Percentiles rank a stretch among this genome's conserved stretches.
These are phyloP conservation scores for Cucumis hystrix DNA, from an alignment of 306 rosid genomes.

Conservation along the genomic window DNA sequence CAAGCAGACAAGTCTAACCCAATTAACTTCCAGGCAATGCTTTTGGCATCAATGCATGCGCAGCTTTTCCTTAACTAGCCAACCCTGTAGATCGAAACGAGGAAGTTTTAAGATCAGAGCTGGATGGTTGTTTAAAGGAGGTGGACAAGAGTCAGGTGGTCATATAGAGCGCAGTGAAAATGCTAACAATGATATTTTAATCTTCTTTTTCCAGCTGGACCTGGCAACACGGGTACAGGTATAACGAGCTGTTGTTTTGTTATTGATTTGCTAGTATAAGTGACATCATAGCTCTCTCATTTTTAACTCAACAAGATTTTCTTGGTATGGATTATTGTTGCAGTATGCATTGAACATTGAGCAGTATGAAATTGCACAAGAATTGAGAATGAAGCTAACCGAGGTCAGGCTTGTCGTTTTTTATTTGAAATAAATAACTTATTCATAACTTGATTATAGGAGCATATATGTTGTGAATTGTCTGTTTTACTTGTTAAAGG, in stretches of 20 bases:
- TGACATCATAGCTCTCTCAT: not conserved
- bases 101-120: slow-evolving; percentile 39
- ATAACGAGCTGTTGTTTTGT: not conserved
- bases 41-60: slow-evolving; percentile 26
- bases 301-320: not conserved
- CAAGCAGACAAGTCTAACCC: slow-evolving; percentile 28
- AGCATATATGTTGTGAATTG: not conserved
- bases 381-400: slow-evolving; percentile 71
- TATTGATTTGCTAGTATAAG: not conserved
- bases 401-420: slow-evolving; percentile 45
- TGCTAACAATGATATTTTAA: slow-evolving; percentile 74
- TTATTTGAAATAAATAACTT: not conserved
- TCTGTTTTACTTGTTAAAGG: slow-evolving; percentile 21
- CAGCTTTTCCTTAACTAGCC: slow-evolving; percentile 21
- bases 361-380: slow-evolving; percentile 75
- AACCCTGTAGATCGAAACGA: slow-evolving; percentile 24
- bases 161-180: slow-evolving; percentile 70
- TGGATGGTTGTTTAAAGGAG: slow-evolving; percentile 73
- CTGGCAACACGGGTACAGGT: slow-evolving; percentile 95
- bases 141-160: slow-evolving; percentile 53
- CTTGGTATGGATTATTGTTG: slow-evolving; percentile 16
- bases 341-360: slow-evolving; percentile 83
- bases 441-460: not conserved
- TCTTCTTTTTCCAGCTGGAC: slow-evolving; percentile 83
- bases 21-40: slow-evolving; percentile 16